Evolutionary conservation across 139 green algal species (phyloP), one percentile per base, ranked within the genome.

Genomic region (Deuterostichococcus epilithicus): DNA sequence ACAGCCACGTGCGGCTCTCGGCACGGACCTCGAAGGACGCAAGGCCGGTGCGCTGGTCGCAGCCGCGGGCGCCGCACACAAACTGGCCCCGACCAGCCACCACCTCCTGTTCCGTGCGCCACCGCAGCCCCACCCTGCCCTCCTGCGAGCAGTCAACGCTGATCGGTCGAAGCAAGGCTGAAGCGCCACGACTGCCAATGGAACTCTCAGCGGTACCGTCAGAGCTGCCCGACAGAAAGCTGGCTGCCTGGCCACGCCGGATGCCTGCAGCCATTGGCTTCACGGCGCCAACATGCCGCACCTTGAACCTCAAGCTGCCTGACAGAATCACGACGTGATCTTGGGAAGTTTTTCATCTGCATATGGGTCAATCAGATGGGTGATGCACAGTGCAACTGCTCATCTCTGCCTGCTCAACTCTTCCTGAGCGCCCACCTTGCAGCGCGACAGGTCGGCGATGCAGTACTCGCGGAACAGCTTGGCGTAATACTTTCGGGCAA

Each of bases 381-480:
- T 23, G 13, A 13, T 52, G 42, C 42, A 52, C 42, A 23, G 42
- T 23, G 42, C 42, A 52, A 8, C 42, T 52, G 42, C 8, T 8
- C 42, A 52, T 8, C 42, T 23, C 8, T 8, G 59, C 13, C 20
- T 67, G 59, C 26, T 10, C 59, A 32, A 32, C 25, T 67, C 5
- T 8, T 36, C 35, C 32, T 5, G 4, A 20, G 28, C 20, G 37
- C 22, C 26, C 33, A 83, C 79, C 79, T 80, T 73, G 59, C 80
- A 95, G 28, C 88, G 81, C n/a, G 75, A 89, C 20, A 98, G 84
- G 85, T 98, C 94, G 22, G 87, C 94, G 28, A 98, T 91, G 78
- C 82, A 89, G 75, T 97, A 98, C 81, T 97, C 94, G 70, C 90
- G 91, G 84, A 94, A 98, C 22, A 98, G 86, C 63, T 91, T 88